Evolutionary conservation across 2,329 filamentous ascomycete genomes (phyloP), one percentile per base, ranked within the genome.

Genomic region (Penicillium sp.): DNA sequence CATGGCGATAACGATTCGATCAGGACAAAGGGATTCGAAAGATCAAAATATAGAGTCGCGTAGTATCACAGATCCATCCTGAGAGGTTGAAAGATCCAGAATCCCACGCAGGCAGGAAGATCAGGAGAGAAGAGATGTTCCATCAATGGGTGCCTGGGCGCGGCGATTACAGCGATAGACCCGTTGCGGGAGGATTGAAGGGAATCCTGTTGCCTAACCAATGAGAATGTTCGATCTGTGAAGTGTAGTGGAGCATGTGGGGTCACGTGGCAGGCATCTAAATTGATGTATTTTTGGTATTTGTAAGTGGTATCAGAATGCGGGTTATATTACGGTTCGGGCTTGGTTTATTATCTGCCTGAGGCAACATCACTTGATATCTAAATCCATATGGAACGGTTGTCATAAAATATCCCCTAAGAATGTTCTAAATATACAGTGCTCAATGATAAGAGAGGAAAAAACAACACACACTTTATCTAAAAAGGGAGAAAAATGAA

Each of bases 181-280:
- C 68, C 61, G 67, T 63, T 60, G 57, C 54, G 50, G 53, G 56
- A 58, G 56, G 54, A 66, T 67, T 42, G 58, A 45, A 66, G 65
- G 69, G 69, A 76, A 76, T 76, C 62, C 68, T 76, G 74, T 73
- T 76, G 74, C 74, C 74, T 76, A 74, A 74, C 73, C 74, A 75
- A 75, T 75, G 55, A 69, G 62, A 58, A 31, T 45, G 13, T 27
- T 4, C 8, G 13, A 8, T 37, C 14, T 26, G n/a, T 37, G 42
- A 42, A 50, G 25, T 13, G 29, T 47, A 60, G 11, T 43, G 25
- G 43, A 27, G n/a, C 6, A 4, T 1, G 54, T 55, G 58, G 7
- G 59, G 50, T 62, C 59, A 72, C 68, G 65, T 67, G 69, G 66
- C 61, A 73, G 70, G 69, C 70, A 72, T 63, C 69, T 58, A 53